Evolutionary conservation across 202 grass and related monocot species (phyloP), one percentile per base, ranked within the genome.

Genomic region (Cymbopogon flexuosus): DNA sequence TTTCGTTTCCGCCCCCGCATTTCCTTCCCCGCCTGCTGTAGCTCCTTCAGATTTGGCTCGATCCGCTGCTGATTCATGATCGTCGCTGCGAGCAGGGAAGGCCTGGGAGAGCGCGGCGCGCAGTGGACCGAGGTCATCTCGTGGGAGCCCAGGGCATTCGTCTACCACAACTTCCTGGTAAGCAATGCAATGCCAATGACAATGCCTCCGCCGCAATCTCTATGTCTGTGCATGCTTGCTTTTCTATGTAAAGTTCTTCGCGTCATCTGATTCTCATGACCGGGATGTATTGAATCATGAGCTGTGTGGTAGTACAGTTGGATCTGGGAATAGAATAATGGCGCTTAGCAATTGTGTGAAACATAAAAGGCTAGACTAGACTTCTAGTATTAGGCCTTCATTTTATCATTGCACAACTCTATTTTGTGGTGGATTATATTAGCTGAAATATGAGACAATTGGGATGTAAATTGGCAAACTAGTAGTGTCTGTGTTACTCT

Each of bases 91-190:
- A 81, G 77, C 86, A 89, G 84, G 77, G 88, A 91, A 60, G 92
- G 90, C 7, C 74, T 98, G 10, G 90, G 88, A 16, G 81, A 92
- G 84, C 93, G 88, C 5, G 94, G 91, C 12, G 71, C 70, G 22
- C 94, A 92, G 69, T 98, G 96, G 96, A 95, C 96, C 35, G 90
- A 98, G 82, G 82, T 94, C n/a, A 71, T 98, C 60, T 98, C 95
- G 6, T 98, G 92, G 95, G 95, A 94, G 66, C 95, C 95, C 23
- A 88, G 95, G 56, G 86, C 95, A 0, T 98, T 98, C 59, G 43
- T 98, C 57, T 91, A 95, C 76, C 96, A 98, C 68, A 93, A 90
- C 80, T 98, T 98, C 79, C 80, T 98, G 87, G 96, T 98, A 79
- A 62, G 0, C 16, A 19, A 72, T 61, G 30, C 35, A 15, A 68